Conservation (phyloP, 345 rosid genomes). For the Boechera retrofracta region DNA sequence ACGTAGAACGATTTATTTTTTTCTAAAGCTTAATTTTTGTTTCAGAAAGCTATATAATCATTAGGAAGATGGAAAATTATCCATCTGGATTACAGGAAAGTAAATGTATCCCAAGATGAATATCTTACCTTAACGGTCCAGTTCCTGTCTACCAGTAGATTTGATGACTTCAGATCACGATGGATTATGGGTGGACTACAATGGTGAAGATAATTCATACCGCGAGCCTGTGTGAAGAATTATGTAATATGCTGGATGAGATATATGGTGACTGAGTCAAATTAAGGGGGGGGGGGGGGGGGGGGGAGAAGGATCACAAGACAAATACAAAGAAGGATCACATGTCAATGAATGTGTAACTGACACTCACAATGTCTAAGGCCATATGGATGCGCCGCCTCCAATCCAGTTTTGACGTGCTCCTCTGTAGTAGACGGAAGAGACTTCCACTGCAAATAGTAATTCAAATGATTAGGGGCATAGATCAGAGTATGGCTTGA, state of each 20-base stretch:
- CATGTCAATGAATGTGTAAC: constrained; percentile 1
- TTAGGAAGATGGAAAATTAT: neutral
- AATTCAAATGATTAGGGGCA: constrained; percentile 20
- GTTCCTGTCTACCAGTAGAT: constrained; percentile 91
- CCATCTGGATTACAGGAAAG: constrained; percentile 9
- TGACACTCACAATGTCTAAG: constrained; percentile 77
- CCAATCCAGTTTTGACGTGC: constrained; percentile 82
- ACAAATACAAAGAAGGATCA: constrained; percentile 17
- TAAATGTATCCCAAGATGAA: constrained; percentile 6
- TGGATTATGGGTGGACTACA: constrained; percentile 92
- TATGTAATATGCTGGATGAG: constrained; percentile 36
- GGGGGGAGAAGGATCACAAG: constrained; percentile 21
- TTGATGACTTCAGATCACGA: constrained; percentile 98
- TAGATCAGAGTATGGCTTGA: constrained; percentile 26
- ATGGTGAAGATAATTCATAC: constrained; percentile 96
- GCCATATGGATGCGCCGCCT: constrained; percentile 90
- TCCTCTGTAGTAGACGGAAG: constrained; percentile 82
- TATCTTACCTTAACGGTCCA: constrained; percentile 90
- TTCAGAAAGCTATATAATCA: constrained; percentile 4
- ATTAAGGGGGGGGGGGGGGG: neutral
- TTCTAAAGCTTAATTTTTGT: constrained; percentile 3
- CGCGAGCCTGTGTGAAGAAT: constrained; percentile 73
- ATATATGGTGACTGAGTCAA: constrained; percentile 24
- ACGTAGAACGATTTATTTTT: neutral
- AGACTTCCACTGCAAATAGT: constrained; percentile 81